These are phyloP conservation scores for Beauveria varroae DNA, from an alignment of 2,329 filamentous ascomycete genomes.

Conservation along the genomic window DNA sequence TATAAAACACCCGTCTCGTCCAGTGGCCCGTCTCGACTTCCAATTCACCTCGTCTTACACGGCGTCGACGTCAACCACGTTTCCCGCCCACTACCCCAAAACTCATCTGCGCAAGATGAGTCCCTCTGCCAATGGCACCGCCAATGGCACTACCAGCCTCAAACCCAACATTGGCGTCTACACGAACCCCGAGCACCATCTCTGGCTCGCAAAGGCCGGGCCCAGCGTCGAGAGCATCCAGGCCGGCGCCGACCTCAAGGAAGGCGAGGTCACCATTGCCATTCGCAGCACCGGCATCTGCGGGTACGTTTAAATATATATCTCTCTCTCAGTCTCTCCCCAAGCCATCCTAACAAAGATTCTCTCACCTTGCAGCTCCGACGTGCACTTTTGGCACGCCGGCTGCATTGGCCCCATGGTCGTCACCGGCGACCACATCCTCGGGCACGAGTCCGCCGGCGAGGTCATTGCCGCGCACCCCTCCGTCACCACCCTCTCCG, in stretches of 20 bases:
- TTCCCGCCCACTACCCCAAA: neutral
- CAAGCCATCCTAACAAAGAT: neutral
- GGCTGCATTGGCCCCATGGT: conserved; percentile 96
- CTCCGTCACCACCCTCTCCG: conserved; percentile 67
- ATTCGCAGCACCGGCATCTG: conserved; percentile 95
- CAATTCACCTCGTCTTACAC: neutral
- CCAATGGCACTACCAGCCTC: conserved; percentile 14
- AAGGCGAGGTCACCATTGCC: conserved; percentile 79
- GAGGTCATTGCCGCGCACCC: conserved; percentile 74
- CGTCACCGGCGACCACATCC: conserved; percentile 78
- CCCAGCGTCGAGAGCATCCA: conserved; percentile 70
- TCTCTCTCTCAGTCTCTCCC: neutral
- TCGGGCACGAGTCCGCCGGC: conserved; percentile 90
- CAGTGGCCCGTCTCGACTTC: neutral
- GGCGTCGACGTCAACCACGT: neutral
- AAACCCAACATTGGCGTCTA: conserved; percentile 94
- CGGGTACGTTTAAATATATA: conserved; percentile 52
- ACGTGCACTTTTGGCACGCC: conserved; percentile 96
- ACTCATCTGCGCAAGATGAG: conserved; percentile 2
- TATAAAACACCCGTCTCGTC: neutral
- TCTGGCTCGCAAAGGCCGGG: conserved; percentile 77
- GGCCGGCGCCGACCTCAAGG: conserved; percentile 59
- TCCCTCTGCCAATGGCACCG: conserved; percentile 12
- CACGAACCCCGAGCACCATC: conserved; percentile 85
- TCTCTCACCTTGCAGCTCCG: conserved; percentile 52